phyloP scores from a whole-genome alignment of 2,329 filamentous ascomycete genomes.

The Diaporthe humulicola region DNA sequence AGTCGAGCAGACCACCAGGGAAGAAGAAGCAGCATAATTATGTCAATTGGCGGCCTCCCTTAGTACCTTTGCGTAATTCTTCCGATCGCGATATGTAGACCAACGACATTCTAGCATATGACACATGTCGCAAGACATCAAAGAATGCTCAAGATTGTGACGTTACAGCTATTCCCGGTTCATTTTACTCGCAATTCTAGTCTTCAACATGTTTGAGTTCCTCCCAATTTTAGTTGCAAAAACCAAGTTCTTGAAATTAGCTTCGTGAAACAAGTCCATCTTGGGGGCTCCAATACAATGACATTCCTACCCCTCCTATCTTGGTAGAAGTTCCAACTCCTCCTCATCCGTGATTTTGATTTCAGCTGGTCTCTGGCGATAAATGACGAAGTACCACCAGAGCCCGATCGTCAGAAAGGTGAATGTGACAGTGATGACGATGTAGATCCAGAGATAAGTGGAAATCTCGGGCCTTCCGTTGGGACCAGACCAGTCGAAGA shows the following conservation, averaged over 20 bases:
- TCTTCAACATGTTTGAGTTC: neutral
- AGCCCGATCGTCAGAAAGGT: constrained; percentile 25
- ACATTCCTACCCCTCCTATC: neutral
- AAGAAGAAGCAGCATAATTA: too few relatives aligned
- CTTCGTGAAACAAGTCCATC: neutral
- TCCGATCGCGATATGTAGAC: too few relatives aligned
- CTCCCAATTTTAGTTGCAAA: neutral
- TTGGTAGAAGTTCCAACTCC: neutral
- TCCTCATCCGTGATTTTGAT: neutral
- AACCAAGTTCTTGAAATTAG: neutral
- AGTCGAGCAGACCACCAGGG: too few relatives aligned
- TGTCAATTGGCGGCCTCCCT: too few relatives aligned
- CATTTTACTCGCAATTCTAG: neutral
- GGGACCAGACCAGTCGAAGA: constrained; percentile 44
- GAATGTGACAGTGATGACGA: constrained; percentile 19
- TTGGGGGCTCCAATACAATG: neutral
- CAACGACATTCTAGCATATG: too few relatives aligned
- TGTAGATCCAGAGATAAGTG: constrained; percentile 44
- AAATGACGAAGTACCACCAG: constrained; percentile 34
- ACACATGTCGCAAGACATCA: too few relatives aligned
- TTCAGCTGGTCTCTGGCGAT: neutral
- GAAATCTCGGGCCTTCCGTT: constrained; percentile 39
- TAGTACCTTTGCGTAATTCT: too few relatives aligned
- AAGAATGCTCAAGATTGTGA: too few relatives aligned
- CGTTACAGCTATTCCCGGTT: too few relatives aligned